Percentiles rank a stretch among this genome's conserved stretches.
Conservation (phyloP, 2,329 filamentous ascomycete genomes). For the Purpureocillium lavendulum region DNA sequence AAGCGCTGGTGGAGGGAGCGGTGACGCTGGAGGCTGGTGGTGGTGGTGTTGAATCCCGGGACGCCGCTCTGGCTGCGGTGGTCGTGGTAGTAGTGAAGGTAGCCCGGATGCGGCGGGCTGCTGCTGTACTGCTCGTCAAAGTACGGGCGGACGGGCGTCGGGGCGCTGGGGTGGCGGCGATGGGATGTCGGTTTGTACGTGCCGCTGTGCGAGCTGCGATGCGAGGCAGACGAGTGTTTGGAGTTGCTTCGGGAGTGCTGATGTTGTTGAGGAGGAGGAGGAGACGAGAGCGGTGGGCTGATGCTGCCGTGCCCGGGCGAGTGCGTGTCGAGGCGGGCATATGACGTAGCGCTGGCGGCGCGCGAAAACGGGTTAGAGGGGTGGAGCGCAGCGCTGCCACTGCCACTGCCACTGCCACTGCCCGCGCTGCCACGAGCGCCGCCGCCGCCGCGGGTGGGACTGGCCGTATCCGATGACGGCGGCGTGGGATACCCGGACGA, state of each 20-base stretch:
- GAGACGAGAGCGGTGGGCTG: background rate
- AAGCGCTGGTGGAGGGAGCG: constrained; percentile 32
- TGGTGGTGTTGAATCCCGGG: constrained; percentile 5
- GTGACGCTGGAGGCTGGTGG: constrained; percentile 8
- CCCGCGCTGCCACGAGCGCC: background rate
- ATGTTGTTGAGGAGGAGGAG: background rate
- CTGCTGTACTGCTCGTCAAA: too few species aligned
- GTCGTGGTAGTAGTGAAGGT: background rate
- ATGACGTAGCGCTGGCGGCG: constrained; percentile 7
- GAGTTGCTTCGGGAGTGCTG: background rate
- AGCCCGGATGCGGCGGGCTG: background rate
- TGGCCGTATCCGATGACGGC: constrained; percentile 39
- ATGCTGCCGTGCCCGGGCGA: background rate
- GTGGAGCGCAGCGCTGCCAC: constrained; percentile 19
- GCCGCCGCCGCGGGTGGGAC: constrained; percentile 28
- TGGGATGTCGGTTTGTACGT: background rate
- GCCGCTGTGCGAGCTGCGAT: background rate
- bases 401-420: background rate
- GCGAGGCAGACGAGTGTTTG: too few species aligned
- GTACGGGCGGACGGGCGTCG: too few species aligned
- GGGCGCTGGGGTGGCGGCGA: constrained; percentile 1
- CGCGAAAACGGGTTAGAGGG: constrained; percentile 31
- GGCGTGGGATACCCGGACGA: constrained; percentile 27
- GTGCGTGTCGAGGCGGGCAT: background rate
- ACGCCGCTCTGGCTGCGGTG: background rate